Base-by-base conservation (phyloP, 768 basidiomycete species). In the Rossbeevera mucosa region DNA sequence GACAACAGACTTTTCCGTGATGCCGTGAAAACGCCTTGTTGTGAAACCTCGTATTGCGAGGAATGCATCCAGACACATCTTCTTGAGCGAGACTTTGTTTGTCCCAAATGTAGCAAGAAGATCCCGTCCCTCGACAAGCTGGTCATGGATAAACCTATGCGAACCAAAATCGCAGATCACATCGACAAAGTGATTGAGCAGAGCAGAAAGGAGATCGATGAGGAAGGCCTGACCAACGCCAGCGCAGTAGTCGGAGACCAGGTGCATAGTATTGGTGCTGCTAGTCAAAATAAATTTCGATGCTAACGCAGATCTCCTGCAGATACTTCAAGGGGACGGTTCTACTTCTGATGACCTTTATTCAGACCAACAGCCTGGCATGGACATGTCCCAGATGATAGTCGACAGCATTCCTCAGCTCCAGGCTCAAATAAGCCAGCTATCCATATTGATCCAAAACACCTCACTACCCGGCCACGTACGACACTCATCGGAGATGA, bases 41-140 rank as follows among this genome's bases (percentile, higher is more conserved):
- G 95, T 75, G 82, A 81, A 59, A 91, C 86, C 38, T 64, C 80
- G 12, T 99, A 90, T 71, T 97, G 95, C 77, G 94, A 98, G 72
- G 95, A 98, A 69, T 97, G 95, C 73, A 90, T 99, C 57, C 90
- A 94, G 69, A 93, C 90, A 40, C 80, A 94, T 71, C 77, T 99
- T 47, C 80, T 95, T 57, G 95, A 98, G 69, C 84, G 91, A 71
- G 94, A 96, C 74, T 98, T 98, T 70, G 74, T 87, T 52, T 98
- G 95, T 71, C 94, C 92, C 7, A 83, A 85, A 59, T 98, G 96
- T 70, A 79, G 82, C 57, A 86, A 86, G 71, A 93, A 88, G 73
- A 82, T 98, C 54, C 79, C 86, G 3, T 93, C 89, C 30, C 73
- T 98, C 62, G 94, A 96, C 75, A 91, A 91, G 70, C 77, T 98